Conservation (phyloP, 225 moss, liverwort and hornwort genomes). For the Sphagnum tenellum region DNA sequence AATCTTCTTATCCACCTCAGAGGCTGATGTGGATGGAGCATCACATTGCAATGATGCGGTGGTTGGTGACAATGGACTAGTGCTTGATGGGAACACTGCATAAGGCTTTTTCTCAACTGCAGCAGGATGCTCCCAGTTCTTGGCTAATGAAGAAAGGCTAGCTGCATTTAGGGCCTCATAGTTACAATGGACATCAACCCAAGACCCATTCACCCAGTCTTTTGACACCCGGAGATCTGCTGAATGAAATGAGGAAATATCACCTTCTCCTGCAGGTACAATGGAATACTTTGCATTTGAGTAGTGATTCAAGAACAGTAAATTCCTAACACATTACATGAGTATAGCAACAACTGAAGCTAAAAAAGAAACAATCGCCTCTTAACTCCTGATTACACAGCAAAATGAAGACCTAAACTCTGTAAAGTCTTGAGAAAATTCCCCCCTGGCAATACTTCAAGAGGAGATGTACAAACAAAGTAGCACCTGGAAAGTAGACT, state of each 20-base stretch:
- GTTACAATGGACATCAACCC: slow-evolving; percentile 48
- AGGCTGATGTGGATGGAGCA: slow-evolving; percentile 12
- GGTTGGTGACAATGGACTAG: slow-evolving; percentile 1
- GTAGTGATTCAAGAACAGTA: too few relatives aligned
- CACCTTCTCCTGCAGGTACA: slow-evolving; percentile 50
- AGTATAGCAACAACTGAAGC: too few relatives aligned
- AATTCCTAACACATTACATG: too few relatives aligned
- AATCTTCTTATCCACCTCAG: slow-evolving; percentile 13
- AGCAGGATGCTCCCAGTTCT: slow-evolving; percentile 8
- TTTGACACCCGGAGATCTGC: slow-evolving; percentile 56
- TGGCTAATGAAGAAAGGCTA: slow-evolving; percentile 21
- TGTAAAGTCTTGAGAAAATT: too few relatives aligned
- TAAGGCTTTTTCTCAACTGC: neutral
- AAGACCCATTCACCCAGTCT: slow-evolving; percentile 76
- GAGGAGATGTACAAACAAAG: neutral
- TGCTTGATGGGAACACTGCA: too few relatives aligned
- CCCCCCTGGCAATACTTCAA: too few relatives aligned
- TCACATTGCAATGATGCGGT: slow-evolving; percentile 19
- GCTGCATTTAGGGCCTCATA: slow-evolving; percentile 37
- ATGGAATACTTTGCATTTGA: too few relatives aligned
- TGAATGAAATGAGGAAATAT: slow-evolving; percentile 27
- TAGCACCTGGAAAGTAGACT: slow-evolving; percentile 64
- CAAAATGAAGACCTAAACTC: too few relatives aligned
- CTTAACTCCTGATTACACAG: too few relatives aligned
- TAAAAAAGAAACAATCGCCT: too few relatives aligned